Base-by-base conservation (phyloP, 2,329 filamentous ascomycete species). In the Fusarium sp. region DNA sequence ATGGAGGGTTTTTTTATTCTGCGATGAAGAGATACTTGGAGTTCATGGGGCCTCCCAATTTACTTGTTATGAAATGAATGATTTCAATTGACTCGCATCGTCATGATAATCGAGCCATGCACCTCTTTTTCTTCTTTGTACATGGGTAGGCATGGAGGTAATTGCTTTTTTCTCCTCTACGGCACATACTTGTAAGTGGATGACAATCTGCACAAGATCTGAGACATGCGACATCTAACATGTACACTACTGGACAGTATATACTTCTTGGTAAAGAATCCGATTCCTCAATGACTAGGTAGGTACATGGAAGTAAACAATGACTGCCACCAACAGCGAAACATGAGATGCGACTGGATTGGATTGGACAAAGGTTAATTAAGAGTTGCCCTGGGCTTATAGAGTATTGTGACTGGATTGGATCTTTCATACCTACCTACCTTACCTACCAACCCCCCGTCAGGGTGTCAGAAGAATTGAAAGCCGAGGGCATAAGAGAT, bases 321-420 rank as follows among this genome's bases (percentile, higher is more conserved):
- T 41, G 24, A 41, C 38, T 30, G 9, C 20, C n/a, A 22, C 38
- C 38, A 22, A 22, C 22, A 49, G 10, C 20, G 24, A 41, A n/a
- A 25, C 29, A n/a, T 18, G 32, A 41, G 41, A 29, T 32, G 47
- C 40, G 30, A 45, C 24, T 34, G 22, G n/a, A 67, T 41, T 59
- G 53, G 62, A 66, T 66, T 66, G 62, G 63, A 56, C 45, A 40
- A 41, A 29, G 38, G 48, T 47, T 58, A 63, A 70, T 55, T 70
- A 62, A 55, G 62, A 62, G 44, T 46, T 59, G 64, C 58, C 51
- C 57, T 57, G 46, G 51, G 54, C 51, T 45, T 48, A 12, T 48
- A n/a, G 34, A 38, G 34, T 38, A 38, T 18, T 38, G 58, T 52
- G 48, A 52, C 44, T 53, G 38, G 53, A 47, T 25, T 38, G 18